phyloP scores from a whole-genome alignment of 495 filamentous ascomycete genomes.

The Cercophora sp. region DNA sequence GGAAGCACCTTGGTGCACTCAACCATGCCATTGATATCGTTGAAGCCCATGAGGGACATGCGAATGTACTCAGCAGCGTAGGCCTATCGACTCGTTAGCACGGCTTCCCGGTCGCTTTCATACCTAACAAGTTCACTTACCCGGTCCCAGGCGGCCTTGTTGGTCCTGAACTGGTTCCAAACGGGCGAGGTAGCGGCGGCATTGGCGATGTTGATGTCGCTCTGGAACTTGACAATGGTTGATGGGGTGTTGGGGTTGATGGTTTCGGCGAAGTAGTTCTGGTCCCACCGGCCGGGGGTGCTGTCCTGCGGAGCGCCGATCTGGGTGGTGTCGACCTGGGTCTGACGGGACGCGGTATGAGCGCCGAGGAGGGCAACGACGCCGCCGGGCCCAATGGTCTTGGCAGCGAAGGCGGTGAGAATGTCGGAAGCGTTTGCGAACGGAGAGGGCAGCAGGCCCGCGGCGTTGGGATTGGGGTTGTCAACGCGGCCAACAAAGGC shows the following conservation, averaged over 20 bases:
- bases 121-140: neutral
- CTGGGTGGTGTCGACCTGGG: neutral
- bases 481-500: constrained; percentile 7
- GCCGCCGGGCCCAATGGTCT: constrained; percentile 9
- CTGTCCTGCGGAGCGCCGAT: neutral
- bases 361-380: constrained; percentile 8
- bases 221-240: constrained; percentile 5
- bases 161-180: constrained; percentile 7
- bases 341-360: neutral
- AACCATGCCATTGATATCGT: constrained; percentile 7
- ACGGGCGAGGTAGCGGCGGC: neutral
- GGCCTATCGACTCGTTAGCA: neutral
- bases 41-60: constrained; percentile 6
- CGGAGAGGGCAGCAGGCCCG: constrained; percentile 4
- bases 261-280: constrained; percentile 6
- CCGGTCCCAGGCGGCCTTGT: constrained; percentile 9
- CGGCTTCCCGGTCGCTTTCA: neutral
- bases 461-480: constrained; percentile 2
- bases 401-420: neutral
- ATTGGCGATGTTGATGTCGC: constrained; percentile 12
- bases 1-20: constrained; percentile 12
- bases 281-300: constrained; percentile 9
- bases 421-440: neutral
- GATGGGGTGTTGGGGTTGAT: constrained; percentile 1
- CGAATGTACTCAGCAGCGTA: constrained; percentile 11